Evolutionary conservation across 2,329 filamentous ascomycete species (phyloP), one percentile per base, ranked within the genome.

Genomic region (Dactylellina leptospora): DNA sequence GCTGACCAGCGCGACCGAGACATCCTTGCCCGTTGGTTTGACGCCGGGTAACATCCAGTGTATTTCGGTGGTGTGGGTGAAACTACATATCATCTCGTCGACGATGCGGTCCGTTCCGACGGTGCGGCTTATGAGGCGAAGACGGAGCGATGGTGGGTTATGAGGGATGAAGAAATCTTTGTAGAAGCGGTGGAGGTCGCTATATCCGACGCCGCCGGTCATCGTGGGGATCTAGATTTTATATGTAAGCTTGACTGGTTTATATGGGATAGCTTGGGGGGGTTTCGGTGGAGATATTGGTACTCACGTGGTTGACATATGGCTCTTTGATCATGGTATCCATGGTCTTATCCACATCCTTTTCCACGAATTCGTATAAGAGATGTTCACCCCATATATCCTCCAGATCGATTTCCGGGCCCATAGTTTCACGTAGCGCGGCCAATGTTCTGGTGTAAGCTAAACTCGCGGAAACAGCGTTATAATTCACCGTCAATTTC

Each of bases 331-430:
- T 89, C 90, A 93, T 92, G 0, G 90, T 92, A n/a, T 83, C 83
- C 90, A 93, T 92, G 0, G 90, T 93, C 74, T 86, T 85, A 73
- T 86, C 86, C 0, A 91, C 89, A 1, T 85, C 86, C 9, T 89
- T 84, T 61, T 87, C 85, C 0, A 79, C 85, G 77, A 93, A 93
- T 77, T 92, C 89, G 75, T 85, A 89, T 44, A 84, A 83, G 0
- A 88, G 90, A 78, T 93, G 90, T 78, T 92, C 89, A 5, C 92
- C 89, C 90, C 90, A 93, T 51, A 92, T 87, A 0, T 84, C 83
- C 77, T 93, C 90, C 6, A 93, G 84, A 74, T 92, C 88, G 76
- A 92, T 91, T 72, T 83, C 85, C 0, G 90, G 89, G 0, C 89
- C 90, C 76, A 92, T 90, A 0, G 86, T 88, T 70, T 83, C 84